Evolutionary conservation across 148 eudicot species (phyloP).

Genomic region (Rhododendron griersonianum): DNA sequence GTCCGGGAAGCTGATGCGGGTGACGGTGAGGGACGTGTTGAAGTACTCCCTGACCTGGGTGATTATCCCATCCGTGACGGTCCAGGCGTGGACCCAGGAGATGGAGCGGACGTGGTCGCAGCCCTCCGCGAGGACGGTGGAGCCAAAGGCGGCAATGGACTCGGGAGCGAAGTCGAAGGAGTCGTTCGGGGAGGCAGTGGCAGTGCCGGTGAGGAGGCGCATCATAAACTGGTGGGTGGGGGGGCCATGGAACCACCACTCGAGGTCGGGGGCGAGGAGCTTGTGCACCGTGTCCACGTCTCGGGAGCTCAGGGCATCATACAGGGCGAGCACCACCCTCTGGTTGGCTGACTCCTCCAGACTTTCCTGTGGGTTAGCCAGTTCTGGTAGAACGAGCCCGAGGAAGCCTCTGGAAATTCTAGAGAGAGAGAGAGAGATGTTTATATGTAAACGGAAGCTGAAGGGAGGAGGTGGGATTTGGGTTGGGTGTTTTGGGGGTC

Average conservation of each 20-base stretch:
- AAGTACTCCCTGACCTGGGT: conserved; percentile 44
- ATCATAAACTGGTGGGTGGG: conserved; percentile 65
- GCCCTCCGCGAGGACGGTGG: conserved; percentile 54
- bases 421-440: not conserved
- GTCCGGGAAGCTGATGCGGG: conserved; percentile 18
- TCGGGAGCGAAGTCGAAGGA: conserved; percentile 39
- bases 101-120: conserved; percentile 41
- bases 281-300: conserved; percentile 50
- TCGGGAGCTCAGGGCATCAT: conserved; percentile 48
- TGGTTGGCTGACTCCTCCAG: conserved; percentile 26
- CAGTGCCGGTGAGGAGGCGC: conserved; percentile 56
- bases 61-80: conserved; percentile 45
- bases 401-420: not conserved
- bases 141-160: conserved; percentile 43
- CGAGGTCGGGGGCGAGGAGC: conserved; percentile 57
- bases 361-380: conserved; percentile 34
- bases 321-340: conserved; percentile 47
- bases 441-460: not conserved
- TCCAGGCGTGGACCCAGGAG: conserved; percentile 79
- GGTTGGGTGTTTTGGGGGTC: not conserved
- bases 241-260: conserved; percentile 88
- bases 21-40: conserved; percentile 42
- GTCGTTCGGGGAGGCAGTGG: not conserved
- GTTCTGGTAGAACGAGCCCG: conserved; percentile 19
- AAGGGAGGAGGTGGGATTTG: not conserved